Evolutionary conservation across 305 asterid genomes (phyloP).

Genomic region (Caryopteris hybrid): DNA sequence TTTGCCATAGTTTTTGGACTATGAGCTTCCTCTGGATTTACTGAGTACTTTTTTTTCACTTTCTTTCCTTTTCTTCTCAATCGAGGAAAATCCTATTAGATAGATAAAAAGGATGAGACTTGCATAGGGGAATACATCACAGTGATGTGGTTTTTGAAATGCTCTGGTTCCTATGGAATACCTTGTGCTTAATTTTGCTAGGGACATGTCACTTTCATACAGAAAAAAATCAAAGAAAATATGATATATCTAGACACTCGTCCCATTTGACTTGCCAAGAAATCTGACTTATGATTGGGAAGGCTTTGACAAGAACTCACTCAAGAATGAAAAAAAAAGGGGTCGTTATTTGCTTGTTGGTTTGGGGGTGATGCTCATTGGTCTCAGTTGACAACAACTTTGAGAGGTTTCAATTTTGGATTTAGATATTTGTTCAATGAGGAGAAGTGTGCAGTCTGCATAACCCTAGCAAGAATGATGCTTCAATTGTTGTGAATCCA

Average conservation of each 20-base stretch:
- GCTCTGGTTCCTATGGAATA: not conserved
- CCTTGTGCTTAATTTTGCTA: not conserved
- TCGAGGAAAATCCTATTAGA: not conserved
- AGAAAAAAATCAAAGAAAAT: not conserved
- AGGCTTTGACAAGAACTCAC: too few relatives aligned
- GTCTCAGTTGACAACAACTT: not conserved
- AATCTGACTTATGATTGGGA: not conserved
- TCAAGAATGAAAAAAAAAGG: not conserved
- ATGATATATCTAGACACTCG: not conserved
- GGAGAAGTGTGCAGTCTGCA: not conserved
- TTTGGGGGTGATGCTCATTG: not conserved
- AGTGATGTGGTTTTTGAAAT: not conserved
- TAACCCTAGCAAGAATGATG: not conserved
- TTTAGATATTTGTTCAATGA: not conserved
- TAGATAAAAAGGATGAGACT: not conserved
- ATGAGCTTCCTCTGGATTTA: conserved; percentile 9
- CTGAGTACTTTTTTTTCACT: not conserved
- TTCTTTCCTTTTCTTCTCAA: not conserved
- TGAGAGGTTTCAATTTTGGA: not conserved
- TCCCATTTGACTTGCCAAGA: not conserved
- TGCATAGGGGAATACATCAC: not conserved
- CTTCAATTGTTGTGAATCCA: not conserved
- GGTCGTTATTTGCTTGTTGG: not conserved
- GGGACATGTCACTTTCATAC: not conserved
- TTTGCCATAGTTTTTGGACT: not conserved